Evolutionary conservation across 768 basidiomycete species (phyloP).

Genomic region (Suillus sp.): DNA sequence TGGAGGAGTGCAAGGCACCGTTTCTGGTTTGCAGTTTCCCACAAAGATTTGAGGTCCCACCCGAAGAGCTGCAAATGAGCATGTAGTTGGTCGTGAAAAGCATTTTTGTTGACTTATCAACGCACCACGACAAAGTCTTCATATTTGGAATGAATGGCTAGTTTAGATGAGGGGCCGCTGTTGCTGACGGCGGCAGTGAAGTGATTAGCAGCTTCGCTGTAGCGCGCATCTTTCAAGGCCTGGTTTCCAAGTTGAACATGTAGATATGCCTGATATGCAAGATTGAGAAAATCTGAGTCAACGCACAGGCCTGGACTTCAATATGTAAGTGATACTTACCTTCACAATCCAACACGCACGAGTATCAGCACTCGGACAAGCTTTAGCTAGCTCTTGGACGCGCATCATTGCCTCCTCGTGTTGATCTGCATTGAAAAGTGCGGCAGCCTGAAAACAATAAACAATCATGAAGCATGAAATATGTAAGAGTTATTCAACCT

Average conservation of each 20-base stretch:
- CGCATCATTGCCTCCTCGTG: not conserved
- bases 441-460: not conserved
- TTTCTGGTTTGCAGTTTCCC: not conserved
- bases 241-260: not conserved
- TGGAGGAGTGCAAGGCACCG: not conserved
- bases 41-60: not conserved
- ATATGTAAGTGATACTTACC: not conserved
- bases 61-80: not conserved
- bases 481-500: not conserved
- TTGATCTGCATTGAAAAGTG: constrained; percentile 5
- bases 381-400: not conserved
- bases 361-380: not conserved
- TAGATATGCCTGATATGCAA: not conserved
- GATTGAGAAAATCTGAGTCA: not conserved
- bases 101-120: not conserved
- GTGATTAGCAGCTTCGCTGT: not conserved
- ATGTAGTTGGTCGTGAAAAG: not conserved
- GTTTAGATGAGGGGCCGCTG: not conserved
- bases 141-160: not conserved
- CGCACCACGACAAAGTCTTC: constrained; percentile 2
- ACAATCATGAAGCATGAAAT: not conserved
- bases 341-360: not conserved
- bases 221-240: not conserved
- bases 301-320: not conserved
- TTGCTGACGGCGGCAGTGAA: not conserved